Evolutionary conservation across 345 rosid genomes (phyloP), one percentile per base, ranked within the genome.

Genomic region (Eutrema heterophyllum): DNA sequence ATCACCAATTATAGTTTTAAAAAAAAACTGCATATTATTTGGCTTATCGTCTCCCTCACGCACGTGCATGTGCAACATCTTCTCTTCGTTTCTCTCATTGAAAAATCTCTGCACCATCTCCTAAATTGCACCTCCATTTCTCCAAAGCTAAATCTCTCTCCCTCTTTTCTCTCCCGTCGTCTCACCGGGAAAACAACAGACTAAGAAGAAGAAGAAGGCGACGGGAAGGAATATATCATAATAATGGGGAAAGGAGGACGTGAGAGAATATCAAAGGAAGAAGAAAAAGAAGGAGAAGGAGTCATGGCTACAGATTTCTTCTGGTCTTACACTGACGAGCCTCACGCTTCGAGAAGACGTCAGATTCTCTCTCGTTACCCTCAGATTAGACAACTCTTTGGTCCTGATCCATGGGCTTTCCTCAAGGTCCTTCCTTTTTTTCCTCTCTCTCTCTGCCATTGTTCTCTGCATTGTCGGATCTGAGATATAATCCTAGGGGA

Each of bases 301-400:
- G 89, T 83, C 16, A 82, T 88, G 98, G 96, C 92, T 3, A 74
- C 82, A 1, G 96, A 90, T 65, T 90, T 93, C 83, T 93, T 90
- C 78, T 90, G 97, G 98, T 93, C 97, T 14, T 93, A 89, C 38
- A 90, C 91, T 0, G 98, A 90, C 63, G 98, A 93, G 79, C 98
- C 97, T 73, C 96, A 90, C 40, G 86, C 96, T 67, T 83, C 93
- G 0, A 79, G 97, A 55, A 71, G 98, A 63, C 81, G 84, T 39
- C 92, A 87, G 85, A 93, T 93, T 85, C 92, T 90, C 80, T 93
- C 97, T 79, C 80, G 80, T 21, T 83, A 90, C 77, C 98, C 98
- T 78, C 93, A 89, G 64, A 90, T 93, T 44, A 90, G 72, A 55
- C 81, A 89, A 44, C 93, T 93, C 49, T 90, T 89, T 71, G 98